A percentile compares a stretch with the other conserved stretches of the same genome.
Evolutionary conservation across 352 stramenopile genomes (phyloP).

Genomic region (Aphanomyces invadans): DNA sequence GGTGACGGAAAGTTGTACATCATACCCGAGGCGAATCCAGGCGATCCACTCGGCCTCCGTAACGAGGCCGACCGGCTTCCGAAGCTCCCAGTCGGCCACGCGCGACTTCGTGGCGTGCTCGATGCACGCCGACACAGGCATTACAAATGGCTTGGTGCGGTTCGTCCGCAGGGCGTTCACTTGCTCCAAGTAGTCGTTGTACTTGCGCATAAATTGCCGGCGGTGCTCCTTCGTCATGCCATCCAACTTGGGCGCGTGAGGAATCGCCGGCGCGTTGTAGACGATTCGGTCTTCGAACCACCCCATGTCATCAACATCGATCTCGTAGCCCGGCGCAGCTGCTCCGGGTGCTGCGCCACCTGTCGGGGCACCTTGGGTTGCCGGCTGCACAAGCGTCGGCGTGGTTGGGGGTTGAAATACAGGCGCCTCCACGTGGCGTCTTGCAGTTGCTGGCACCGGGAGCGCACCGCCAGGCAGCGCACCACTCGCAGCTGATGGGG

Average conservation of each 20-base stretch:
- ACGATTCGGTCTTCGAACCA: not conserved
- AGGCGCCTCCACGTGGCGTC: too few relatives aligned
- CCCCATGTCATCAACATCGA: slow-evolving; percentile 15
- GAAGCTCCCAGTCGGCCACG: slow-evolving; percentile 4
- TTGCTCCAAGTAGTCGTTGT: not conserved
- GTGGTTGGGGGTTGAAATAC: too few relatives aligned
- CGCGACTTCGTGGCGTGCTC: not conserved
- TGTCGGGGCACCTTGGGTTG: too few relatives aligned
- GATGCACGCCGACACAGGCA: slow-evolving; percentile 12
- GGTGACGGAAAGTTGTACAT: not conserved
- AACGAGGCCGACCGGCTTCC: not conserved
- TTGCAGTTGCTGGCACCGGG: too few relatives aligned
- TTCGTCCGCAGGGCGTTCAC: slow-evolving; percentile 3
- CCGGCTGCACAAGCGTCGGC: too few relatives aligned
- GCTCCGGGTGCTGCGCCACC: too few relatives aligned
- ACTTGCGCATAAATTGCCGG: slow-evolving; percentile 14
- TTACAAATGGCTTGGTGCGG: not conserved
- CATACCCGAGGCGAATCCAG: slow-evolving; percentile 2
- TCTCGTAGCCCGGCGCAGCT: too few relatives aligned
- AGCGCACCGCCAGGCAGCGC: too few relatives aligned
- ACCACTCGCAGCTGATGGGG: too few relatives aligned
- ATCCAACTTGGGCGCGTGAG: not conserved
- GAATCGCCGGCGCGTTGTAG: slow-evolving; percentile 7
- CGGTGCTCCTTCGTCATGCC: slow-evolving; percentile 4
- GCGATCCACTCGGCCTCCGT: slow-evolving; percentile 13